A percentile compares a stretch with the other conserved stretches of the same genome.
phyloP scores from a whole-genome alignment of 148 eudicot genomes.

The Talinum fruticosum region DNA sequence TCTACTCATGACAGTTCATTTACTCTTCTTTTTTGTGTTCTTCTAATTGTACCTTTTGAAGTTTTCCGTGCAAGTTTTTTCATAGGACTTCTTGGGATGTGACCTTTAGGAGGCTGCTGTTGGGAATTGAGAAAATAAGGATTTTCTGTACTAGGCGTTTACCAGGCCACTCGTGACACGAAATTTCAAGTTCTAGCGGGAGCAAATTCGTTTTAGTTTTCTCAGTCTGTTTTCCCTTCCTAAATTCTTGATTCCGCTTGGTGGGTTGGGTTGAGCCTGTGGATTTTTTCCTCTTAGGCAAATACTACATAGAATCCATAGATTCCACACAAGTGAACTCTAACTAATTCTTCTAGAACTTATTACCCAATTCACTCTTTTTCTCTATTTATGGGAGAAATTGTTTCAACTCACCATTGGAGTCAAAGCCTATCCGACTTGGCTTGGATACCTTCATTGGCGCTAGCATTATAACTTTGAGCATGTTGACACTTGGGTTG shows the following conservation, averaged over 20 bases:
- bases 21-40: slow-evolving; percentile 7
- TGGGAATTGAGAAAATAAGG: slow-evolving; percentile 5
- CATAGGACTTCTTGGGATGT: slow-evolving; percentile 3
- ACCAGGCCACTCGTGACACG: too few species aligned
- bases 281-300: background rate
- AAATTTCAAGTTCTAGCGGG: background rate
- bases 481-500: background rate
- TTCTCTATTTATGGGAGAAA: background rate
- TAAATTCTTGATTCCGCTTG: background rate
- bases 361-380: background rate
- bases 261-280: background rate
- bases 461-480: background rate
- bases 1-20: slow-evolving; percentile 26
- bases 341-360: background rate
- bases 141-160: background rate
- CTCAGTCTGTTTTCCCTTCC: background rate
- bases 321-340: background rate
- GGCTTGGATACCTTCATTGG: background rate
- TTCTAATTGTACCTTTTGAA: background rate
- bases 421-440: background rate
- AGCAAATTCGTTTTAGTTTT: background rate
- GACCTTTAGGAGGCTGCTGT: slow-evolving; percentile 12
- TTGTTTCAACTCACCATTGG: background rate
- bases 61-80: background rate
- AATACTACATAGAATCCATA: background rate